Evolutionary conservation across 768 basidiomycete genomes (phyloP).

Genomic region (Suillus alpinus): DNA sequence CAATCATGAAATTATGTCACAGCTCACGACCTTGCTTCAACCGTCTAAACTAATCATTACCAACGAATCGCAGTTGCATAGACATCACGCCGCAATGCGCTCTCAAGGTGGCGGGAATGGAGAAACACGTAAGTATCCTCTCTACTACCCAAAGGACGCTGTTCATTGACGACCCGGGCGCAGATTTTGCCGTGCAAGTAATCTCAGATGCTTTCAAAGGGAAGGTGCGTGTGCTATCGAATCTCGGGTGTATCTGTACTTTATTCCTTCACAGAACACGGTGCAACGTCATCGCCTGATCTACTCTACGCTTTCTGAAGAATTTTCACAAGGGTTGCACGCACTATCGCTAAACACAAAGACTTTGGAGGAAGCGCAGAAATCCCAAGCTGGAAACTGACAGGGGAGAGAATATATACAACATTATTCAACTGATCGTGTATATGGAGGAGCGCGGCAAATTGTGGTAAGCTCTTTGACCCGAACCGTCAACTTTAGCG

Average conservation of each 20-base stretch:
- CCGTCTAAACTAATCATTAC: slow-evolving; percentile 64
- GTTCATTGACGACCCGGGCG: slow-evolving; percentile 15
- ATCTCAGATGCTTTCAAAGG: slow-evolving; percentile 72
- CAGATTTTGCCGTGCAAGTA: slow-evolving; percentile 77
- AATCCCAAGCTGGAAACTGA: slow-evolving; percentile 14
- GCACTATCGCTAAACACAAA: slow-evolving; percentile 74
- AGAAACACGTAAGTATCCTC: slow-evolving; percentile 73
- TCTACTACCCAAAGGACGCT: slow-evolving; percentile 14
- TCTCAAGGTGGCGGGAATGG: slow-evolving; percentile 62
- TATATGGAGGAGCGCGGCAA: not conserved
- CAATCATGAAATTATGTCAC: slow-evolving; percentile 13
- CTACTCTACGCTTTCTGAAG: slow-evolving; percentile 67
- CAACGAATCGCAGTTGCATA: slow-evolving; percentile 85
- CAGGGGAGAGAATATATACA: not conserved
- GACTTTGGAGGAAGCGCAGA: slow-evolving; percentile 52
- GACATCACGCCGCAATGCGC: slow-evolving; percentile 82
- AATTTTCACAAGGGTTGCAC: slow-evolving; percentile 70
- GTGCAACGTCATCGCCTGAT: slow-evolving; percentile 84
- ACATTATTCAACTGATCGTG: not conserved
- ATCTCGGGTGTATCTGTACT: slow-evolving; percentile 11
- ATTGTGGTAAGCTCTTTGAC: not conserved
- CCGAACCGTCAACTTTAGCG: not conserved
- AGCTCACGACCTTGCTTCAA: slow-evolving; percentile 63
- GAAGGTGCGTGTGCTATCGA: slow-evolving; percentile 48
- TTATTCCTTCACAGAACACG: slow-evolving; percentile 45